Conservation (phyloP, 1,284 basidiomycete species). For the Moniliella sp. region DNA sequence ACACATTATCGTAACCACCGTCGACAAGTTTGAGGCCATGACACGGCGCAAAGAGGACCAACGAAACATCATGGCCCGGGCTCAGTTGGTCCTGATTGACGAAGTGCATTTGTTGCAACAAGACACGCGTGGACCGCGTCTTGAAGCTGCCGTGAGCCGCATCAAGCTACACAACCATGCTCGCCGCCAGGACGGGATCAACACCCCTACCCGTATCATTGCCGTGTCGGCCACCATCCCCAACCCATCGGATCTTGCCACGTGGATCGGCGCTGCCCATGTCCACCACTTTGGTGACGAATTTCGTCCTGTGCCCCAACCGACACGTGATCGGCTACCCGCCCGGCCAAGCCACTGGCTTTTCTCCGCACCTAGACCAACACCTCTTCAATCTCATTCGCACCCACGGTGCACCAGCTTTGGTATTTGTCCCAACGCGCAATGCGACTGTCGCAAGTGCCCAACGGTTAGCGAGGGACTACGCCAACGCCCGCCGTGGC, state of each 20-base stretch:
- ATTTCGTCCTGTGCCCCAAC: conserved; percentile 14
- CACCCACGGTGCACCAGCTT: conserved; percentile 6
- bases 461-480: conserved; percentile 51
- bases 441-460: conserved; percentile 46
- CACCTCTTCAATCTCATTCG: background rate
- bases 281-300: conserved; percentile 16
- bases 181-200: too few relatives aligned
- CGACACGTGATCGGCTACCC: too few relatives aligned
- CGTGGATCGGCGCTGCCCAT: conserved; percentile 51
- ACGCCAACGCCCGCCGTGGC: conserved; percentile 37
- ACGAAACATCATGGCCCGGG: conserved; percentile 9
- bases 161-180: conserved; percentile 48
- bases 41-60: conserved; percentile 42
- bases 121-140: conserved; percentile 46
- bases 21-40: conserved; percentile 75
- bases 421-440: conserved; percentile 20
- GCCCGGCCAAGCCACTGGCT: too few relatives aligned
- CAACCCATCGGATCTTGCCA: conserved; percentile 69
- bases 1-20: conserved; percentile 40
- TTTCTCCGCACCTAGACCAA: too few relatives aligned
- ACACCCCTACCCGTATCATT: conserved; percentile 65
- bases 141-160: conserved; percentile 79
- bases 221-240: conserved; percentile 82
- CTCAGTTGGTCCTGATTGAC: conserved; percentile 48
- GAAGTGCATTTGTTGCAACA: conserved; percentile 86